Conservation (phyloP, 306 rosid genomes). For the Quercus bicolor region DNA sequence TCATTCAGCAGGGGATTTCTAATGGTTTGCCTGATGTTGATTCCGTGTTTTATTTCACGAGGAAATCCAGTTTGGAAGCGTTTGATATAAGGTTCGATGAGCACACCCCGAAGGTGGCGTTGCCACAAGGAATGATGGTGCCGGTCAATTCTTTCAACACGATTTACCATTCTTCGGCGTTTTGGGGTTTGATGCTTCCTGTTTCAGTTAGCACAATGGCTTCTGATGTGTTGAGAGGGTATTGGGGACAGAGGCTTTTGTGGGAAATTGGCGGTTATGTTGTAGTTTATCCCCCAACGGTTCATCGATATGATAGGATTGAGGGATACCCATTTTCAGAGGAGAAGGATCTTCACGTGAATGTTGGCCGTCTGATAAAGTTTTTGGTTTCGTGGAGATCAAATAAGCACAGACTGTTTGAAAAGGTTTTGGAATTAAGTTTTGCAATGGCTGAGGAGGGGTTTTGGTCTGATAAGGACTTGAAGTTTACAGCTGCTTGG, state of each 20-base stretch:
- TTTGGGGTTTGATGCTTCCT: conserved; percentile 99
- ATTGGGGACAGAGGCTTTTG: conserved; percentile 96
- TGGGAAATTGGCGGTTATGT: conserved; percentile 97
- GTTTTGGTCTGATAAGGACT: conserved; percentile 89
- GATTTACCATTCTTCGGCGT: conserved; percentile 75
- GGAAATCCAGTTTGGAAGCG: conserved; percentile 77
- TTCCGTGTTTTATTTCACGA: conserved; percentile 86
- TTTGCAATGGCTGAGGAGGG: conserved; percentile 86
- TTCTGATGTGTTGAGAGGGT: conserved; percentile 92
- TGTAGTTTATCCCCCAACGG: conserved; percentile 88
- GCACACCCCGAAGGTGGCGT: conserved; percentile 79
- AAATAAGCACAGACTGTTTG: conserved; percentile 68
- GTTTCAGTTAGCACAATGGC: conserved; percentile 96
- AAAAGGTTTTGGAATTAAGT: conserved; percentile 83
- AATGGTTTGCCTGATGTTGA: conserved; percentile 97
- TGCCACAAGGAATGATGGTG: conserved; percentile 92
- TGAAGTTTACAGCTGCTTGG: conserved; percentile 96
- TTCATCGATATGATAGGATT: conserved; percentile 70
- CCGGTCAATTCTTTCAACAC: conserved; percentile 93
- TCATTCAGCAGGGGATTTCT: conserved; percentile 86
- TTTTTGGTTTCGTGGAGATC: conserved; percentile 83
- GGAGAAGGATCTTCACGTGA: conserved; percentile 95
- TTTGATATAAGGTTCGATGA: conserved; percentile 83
- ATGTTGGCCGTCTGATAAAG: conserved; percentile 77
- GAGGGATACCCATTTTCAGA: conserved; percentile 90